These are phyloP conservation scores for Fusarium aywerte DNA, from an alignment of 2,329 filamentous ascomycete species.

Conservation along the genomic window DNA sequence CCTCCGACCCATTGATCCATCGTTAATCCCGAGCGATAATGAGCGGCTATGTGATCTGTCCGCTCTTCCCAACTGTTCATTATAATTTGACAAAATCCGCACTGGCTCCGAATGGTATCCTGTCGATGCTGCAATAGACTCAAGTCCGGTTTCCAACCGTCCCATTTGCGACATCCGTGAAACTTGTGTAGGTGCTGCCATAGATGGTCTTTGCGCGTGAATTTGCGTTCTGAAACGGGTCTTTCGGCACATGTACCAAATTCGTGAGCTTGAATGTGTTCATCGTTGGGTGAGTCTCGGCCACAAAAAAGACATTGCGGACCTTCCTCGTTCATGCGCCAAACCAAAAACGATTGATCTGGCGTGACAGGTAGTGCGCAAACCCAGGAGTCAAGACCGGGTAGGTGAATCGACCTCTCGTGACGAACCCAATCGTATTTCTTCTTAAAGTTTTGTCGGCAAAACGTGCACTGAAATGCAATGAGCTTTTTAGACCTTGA, in stretches of 20 bases:
- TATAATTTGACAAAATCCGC: conserved; percentile 46
- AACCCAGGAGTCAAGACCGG: conserved; percentile 58
- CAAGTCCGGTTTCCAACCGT: conserved; percentile 60
- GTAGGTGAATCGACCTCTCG: conserved; percentile 61
- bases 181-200: conserved; percentile 57
- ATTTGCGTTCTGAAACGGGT: conserved; percentile 54
- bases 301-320: conserved; percentile 56
- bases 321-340: conserved; percentile 59
- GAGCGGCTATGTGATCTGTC: conserved; percentile 45
- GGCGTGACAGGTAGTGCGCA: conserved; percentile 56
- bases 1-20: conserved; percentile 46
- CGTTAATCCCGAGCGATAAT: conserved; percentile 47
- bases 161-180: conserved; percentile 58
- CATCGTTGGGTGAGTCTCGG: conserved; percentile 46
- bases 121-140: conserved; percentile 48
- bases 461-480: conserved; percentile 54
- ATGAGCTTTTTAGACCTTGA: conserved; percentile 28
- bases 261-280: conserved; percentile 55
- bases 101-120: conserved; percentile 44
- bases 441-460: conserved; percentile 53
- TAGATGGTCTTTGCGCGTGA: conserved; percentile 56
- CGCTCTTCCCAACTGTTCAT: conserved; percentile 47
- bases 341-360: conserved; percentile 57
- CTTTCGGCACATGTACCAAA: conserved; percentile 63
- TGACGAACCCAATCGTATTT: conserved; percentile 59